A percentile compares a stretch with the other conserved stretches of the same genome.
Evolutionary conservation across 371 early-diverging fungal genomes (phyloP).

Genomic region (Rhizopus sp.): DNA sequence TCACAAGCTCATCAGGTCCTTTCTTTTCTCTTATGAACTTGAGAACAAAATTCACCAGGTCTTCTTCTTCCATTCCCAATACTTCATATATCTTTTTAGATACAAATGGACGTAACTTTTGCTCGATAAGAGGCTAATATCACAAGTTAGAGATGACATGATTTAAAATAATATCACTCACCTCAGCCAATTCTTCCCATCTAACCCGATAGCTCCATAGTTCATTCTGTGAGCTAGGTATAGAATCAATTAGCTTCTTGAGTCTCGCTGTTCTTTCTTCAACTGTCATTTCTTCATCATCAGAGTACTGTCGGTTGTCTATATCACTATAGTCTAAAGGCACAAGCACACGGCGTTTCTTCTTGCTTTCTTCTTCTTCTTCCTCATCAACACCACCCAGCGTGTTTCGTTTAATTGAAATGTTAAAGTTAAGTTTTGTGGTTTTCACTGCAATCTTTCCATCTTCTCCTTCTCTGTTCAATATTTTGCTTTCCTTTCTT

Average conservation of each 20-base stretch:
- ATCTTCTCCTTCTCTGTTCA: conserved; percentile 38
- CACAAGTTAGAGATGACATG: neutral
- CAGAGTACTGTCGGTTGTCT: conserved; percentile 13
- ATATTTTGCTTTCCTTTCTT: conserved; percentile 24
- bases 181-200: conserved; percentile 79
- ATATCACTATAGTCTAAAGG: conserved; percentile 61
- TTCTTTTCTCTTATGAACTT: conserved; percentile 59
- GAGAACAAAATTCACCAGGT: conserved; percentile 70
- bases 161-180: conserved; percentile 24
- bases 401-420: conserved; percentile 45
- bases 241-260: conserved; percentile 67
- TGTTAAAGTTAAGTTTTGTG: conserved; percentile 51
- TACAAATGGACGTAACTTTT: conserved; percentile 73
- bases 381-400: conserved; percentile 60
- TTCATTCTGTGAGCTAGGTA: conserved; percentile 80
- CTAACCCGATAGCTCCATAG: conserved; percentile 76
- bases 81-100: conserved; percentile 78
- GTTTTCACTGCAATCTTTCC: conserved; percentile 43
- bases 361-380: conserved; percentile 55
- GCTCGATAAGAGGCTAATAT: conserved; percentile 50
- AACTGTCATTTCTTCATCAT: conserved; percentile 32
- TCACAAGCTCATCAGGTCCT: conserved; percentile 58
- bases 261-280: conserved; percentile 65
- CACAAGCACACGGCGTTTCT: conserved; percentile 63
- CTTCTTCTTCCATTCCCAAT: conserved; percentile 73